phyloP scores from a whole-genome alignment of 2,329 filamentous ascomycete species.

The Talaromyces pinophilus region DNA sequence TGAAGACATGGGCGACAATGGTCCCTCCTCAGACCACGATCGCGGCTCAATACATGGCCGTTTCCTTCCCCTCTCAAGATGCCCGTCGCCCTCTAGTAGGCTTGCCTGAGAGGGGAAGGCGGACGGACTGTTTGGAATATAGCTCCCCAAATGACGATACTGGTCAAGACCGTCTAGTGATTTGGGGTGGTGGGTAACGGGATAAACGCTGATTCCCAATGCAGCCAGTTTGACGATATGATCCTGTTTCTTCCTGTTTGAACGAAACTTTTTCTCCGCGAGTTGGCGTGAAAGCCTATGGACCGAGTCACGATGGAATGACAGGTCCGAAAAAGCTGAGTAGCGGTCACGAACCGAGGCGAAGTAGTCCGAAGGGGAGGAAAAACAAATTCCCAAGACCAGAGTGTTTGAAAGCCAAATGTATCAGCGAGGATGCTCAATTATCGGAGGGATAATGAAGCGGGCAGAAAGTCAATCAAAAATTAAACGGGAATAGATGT shows the following conservation, averaged over 20 bases:
- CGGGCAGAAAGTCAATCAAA: neutral
- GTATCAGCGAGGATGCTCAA: neutral
- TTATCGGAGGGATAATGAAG: neutral
- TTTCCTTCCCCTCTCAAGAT: conserved; percentile 42
- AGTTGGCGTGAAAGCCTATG: neutral
- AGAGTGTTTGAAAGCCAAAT: neutral
- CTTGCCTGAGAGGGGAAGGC: conserved; percentile 43
- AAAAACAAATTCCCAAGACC: neutral
- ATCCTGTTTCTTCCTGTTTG: neutral
- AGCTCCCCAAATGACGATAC: conserved; percentile 34
- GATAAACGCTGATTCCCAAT: conserved; percentile 41
- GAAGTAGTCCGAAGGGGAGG: neutral
- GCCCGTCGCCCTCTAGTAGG: conserved; percentile 35
- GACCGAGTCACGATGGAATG: neutral
- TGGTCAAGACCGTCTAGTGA: conserved; percentile 36
- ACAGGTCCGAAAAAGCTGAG: conserved; percentile 14
- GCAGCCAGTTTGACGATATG: conserved; percentile 43
- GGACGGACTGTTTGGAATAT: conserved; percentile 28
- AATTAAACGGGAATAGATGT: neutral
- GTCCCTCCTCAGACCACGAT: conserved; percentile 34
- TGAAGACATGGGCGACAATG: conserved; percentile 44
- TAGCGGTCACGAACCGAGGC: conserved; percentile 12
- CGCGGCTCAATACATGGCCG: conserved; percentile 41
- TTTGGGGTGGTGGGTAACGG: conserved; percentile 38
- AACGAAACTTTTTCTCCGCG: neutral